A percentile compares a stretch with the other conserved stretches of the same genome.
Evolutionary conservation across 768 basidiomycete genomes (phyloP).

Genomic region (Auricularia auricula-judae): DNA sequence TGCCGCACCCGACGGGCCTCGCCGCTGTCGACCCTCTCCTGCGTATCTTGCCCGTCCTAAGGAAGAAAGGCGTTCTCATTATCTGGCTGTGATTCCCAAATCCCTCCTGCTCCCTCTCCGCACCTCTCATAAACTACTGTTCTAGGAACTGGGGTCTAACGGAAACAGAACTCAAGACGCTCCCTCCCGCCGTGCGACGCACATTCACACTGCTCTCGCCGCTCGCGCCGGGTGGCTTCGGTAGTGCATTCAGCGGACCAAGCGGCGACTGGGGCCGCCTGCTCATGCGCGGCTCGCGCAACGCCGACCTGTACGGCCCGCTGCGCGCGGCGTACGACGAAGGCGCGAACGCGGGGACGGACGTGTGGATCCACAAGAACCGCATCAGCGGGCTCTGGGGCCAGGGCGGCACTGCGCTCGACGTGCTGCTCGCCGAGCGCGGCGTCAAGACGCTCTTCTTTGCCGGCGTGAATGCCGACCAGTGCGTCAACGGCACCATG

Average conservation of each 20-base stretch:
- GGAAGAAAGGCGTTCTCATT: conserved; percentile 41
- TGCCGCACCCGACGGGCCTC: conserved; percentile 43
- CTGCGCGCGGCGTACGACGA: conserved; percentile 43
- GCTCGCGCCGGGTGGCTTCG: conserved; percentile 31
- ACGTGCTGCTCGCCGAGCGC: conserved; percentile 50
- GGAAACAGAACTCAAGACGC: conserved; percentile 45
- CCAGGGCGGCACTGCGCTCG: conserved; percentile 42
- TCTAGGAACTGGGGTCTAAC: conserved; percentile 64
- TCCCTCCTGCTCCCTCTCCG: background rate
- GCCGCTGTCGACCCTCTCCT: conserved; percentile 45
- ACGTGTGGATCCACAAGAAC: conserved; percentile 58
- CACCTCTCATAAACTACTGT: background rate
- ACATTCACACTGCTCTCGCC: conserved; percentile 28
- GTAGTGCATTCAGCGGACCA: conserved; percentile 33
- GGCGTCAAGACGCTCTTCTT: conserved; percentile 53
- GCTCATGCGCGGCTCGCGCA: conserved; percentile 45
- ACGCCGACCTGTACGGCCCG: conserved; percentile 53
- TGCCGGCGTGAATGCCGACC: conserved; percentile 57
- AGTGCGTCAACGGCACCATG: conserved; percentile 57
- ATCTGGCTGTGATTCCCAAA: conserved; percentile 45
- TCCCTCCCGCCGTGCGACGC: conserved; percentile 50
- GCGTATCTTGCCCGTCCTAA: conserved; percentile 35
- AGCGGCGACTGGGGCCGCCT: conserved; percentile 39
- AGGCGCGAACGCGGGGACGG: conserved; percentile 43
- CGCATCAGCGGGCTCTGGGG: conserved; percentile 63